Evolutionary conservation across 2,329 filamentous ascomycete species (phyloP).

Genomic region (Cladobotryum protrusum): DNA sequence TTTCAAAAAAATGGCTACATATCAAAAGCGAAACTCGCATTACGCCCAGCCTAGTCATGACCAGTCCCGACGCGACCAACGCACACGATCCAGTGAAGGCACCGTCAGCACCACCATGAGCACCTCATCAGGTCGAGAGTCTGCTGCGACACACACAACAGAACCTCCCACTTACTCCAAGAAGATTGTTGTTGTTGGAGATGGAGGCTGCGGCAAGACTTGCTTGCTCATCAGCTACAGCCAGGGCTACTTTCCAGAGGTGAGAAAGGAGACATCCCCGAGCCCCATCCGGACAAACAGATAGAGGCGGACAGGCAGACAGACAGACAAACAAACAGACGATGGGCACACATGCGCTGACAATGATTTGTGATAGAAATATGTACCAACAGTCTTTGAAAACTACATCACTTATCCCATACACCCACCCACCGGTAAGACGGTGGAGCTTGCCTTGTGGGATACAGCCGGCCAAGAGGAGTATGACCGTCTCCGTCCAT

Average conservation of each 20-base stretch:
- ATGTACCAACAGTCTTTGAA: constrained; percentile 97
- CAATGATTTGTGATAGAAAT: constrained; percentile 65
- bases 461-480: constrained; percentile 98
- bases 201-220: constrained; percentile 97
- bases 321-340: no score
- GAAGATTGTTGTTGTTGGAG: constrained; percentile 98
- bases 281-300: no score
- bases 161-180: constrained; percentile 93
- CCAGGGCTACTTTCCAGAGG: constrained; percentile 98
- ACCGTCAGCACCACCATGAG: constrained; percentile 83
- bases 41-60: constrained; percentile 35
- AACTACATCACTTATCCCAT: constrained; percentile 99
- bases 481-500: constrained; percentile 89
- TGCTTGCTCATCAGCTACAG: constrained; percentile 98
- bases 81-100: constrained; percentile 73
- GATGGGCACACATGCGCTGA: neutral
- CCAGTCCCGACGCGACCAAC: constrained; percentile 40
- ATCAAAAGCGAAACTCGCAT: constrained; percentile 50
- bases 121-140: constrained; percentile 67
- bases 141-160: constrained; percentile 76
- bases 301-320: no score
- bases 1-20: constrained; percentile 41
- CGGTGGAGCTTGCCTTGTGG: constrained; percentile 94
- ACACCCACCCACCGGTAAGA: constrained; percentile 83
- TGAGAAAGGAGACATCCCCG: constrained; percentile 35